phyloP scores from a whole-genome alignment of 1,284 basidiomycete species.

The Ceratobasidium papillatum region DNA sequence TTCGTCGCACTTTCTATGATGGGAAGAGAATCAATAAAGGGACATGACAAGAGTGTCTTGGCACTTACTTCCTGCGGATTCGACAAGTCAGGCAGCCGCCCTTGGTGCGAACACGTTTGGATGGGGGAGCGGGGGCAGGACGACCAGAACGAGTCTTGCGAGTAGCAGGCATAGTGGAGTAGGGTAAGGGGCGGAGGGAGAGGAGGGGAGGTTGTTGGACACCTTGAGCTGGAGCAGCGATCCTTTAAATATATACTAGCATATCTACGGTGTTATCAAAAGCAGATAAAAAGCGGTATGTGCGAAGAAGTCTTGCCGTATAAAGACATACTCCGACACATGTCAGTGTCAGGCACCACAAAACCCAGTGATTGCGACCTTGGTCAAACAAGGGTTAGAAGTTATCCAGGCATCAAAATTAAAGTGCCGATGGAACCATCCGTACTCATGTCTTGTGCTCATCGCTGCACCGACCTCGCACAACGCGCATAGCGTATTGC shows the following conservation, averaged over 20 bases:
- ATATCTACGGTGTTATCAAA: slow-evolving; percentile 15
- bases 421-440: background rate
- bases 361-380: background rate
- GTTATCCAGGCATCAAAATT: background rate
- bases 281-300: background rate
- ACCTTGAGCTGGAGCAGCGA: background rate
- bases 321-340: slow-evolving; percentile 9
- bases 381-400: slow-evolving; percentile 24
- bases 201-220: background rate
- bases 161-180: background rate
- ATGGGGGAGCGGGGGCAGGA: slow-evolving; percentile 3
- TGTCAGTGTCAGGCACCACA: slow-evolving; percentile 6
- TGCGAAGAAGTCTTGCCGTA: background rate
- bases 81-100: slow-evolving; percentile 45
- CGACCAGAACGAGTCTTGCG: slow-evolving; percentile 21
- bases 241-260: background rate
- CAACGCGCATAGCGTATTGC: background rate
- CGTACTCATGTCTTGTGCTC: background rate
- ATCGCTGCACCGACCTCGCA: background rate
- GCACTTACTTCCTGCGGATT: slow-evolving; percentile 43
- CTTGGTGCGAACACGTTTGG: slow-evolving; percentile 41
- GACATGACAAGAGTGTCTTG: background rate
- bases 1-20: slow-evolving; percentile 42
- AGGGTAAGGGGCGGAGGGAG: slow-evolving; percentile 19
- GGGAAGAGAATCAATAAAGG: background rate